phyloP scores from a whole-genome alignment of 2,329 filamentous ascomycete genomes.

The Cercospora sojina region DNA sequence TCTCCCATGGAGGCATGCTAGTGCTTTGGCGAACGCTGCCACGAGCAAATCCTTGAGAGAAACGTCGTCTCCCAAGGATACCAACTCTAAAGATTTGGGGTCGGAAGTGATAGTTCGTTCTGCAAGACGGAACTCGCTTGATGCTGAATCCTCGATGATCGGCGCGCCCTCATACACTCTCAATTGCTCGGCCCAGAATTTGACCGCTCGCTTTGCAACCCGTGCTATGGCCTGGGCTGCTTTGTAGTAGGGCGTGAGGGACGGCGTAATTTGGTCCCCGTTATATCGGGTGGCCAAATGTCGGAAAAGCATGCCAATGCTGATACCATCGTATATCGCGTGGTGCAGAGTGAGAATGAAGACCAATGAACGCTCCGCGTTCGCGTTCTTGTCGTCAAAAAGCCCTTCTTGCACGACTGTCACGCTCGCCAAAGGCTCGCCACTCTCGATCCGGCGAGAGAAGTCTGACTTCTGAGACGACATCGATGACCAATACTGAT shows the following conservation, averaged over 20 bases:
- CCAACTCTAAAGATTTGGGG: not conserved
- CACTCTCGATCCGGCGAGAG: not conserved
- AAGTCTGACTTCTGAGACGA: slow-evolving; percentile 13
- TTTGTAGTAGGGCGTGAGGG: slow-evolving; percentile 17
- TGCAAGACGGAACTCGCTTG: not conserved
- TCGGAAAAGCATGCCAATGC: slow-evolving; percentile 18
- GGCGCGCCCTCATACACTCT: slow-evolving; percentile 14
- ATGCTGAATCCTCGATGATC: not conserved
- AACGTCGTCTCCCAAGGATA: slow-evolving; percentile 12
- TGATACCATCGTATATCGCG: slow-evolving; percentile 25
- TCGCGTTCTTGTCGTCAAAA: not conserved
- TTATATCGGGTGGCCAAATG: slow-evolving; percentile 12
- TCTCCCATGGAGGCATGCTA: slow-evolving; percentile 13
- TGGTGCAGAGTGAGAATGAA: slow-evolving; percentile 24
- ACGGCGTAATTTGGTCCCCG: not conserved
- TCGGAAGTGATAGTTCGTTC: slow-evolving; percentile 5
- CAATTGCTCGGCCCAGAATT: slow-evolving; percentile 20
- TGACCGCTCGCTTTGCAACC: slow-evolving; percentile 12
- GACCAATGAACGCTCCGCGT: slow-evolving; percentile 2
- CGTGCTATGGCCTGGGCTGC: slow-evolving; percentile 16
- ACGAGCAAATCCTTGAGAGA: slow-evolving; percentile 19
- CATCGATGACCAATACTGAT: slow-evolving; percentile 13
- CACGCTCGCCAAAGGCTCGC: slow-evolving; percentile 9
- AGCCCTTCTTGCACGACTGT: not conserved
- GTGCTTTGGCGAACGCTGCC: slow-evolving; percentile 18